Evolutionary conservation across 306 rosid species (phyloP).

Genomic region (Myrica gale): DNA sequence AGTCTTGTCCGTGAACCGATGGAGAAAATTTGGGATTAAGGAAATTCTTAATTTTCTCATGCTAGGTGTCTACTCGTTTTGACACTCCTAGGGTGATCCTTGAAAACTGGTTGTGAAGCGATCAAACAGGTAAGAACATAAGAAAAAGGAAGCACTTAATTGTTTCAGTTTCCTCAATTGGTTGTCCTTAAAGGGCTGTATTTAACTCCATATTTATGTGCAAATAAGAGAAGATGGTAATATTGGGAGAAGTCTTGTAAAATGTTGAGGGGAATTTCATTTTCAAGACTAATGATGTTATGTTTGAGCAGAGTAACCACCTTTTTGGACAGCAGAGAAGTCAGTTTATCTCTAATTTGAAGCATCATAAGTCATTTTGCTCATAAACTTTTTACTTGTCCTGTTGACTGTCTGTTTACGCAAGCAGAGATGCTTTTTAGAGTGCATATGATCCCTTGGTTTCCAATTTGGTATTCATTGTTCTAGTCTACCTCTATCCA

Average conservation of each 20-base stretch:
- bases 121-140: neutral
- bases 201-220: neutral
- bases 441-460: neutral
- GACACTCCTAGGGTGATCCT: neutral
- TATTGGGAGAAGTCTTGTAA: neutral
- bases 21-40: neutral
- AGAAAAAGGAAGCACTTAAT: neutral
- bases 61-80: neutral
- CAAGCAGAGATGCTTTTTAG: neutral
- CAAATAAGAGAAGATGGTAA: neutral
- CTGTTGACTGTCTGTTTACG: neutral
- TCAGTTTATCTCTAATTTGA: neutral
- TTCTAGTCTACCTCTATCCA: neutral
- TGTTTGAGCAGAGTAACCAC: neutral
- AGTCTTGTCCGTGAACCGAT: neutral
- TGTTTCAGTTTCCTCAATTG: neutral
- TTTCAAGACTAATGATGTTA: neutral
- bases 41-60: neutral
- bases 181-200: neutral
- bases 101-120: neutral
- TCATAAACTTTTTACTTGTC: neutral
- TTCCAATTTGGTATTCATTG: neutral
- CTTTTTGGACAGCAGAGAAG: neutral
- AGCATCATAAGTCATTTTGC: neutral
- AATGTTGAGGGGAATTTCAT: neutral